Evolutionary conservation across 805 yeast genomes (phyloP).

Genomic region (Sugiyamaella lignohabitans): DNA sequence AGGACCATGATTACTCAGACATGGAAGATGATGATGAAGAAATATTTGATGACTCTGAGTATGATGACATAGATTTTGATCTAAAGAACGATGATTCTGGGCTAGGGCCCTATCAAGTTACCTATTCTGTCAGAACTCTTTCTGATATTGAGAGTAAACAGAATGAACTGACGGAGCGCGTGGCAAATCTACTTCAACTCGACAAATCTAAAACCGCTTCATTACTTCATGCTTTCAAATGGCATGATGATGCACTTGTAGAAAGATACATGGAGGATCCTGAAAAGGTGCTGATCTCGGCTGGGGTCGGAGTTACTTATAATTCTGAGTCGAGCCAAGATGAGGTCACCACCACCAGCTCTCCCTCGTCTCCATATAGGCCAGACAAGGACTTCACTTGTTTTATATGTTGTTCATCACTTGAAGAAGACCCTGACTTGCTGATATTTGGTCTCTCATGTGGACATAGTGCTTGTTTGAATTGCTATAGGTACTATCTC

Average conservation of each 20-base stretch:
- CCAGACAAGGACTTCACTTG: slow-evolving; percentile 40
- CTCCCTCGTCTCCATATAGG: neutral
- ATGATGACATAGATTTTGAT: slow-evolving; percentile 9
- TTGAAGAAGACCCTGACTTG: slow-evolving; percentile 38
- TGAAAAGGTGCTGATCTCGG: slow-evolving; percentile 30
- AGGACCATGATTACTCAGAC: neutral
- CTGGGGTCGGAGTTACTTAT: slow-evolving; percentile 24
- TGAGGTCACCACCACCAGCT: slow-evolving; percentile 1
- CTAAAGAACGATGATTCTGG: slow-evolving; percentile 17
- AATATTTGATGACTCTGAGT: slow-evolving; percentile 6
- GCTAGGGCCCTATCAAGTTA: slow-evolving; percentile 14
- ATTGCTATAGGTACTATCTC: slow-evolving; percentile 62
- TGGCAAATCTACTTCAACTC: slow-evolving; percentile 35
- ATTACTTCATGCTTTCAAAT: slow-evolving; percentile 43
- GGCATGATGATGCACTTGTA: slow-evolving; percentile 54
- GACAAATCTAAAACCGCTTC: slow-evolving; percentile 37
- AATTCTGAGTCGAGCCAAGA: slow-evolving; percentile 1
- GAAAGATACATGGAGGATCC: slow-evolving; percentile 49
- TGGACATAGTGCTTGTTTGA: slow-evolving; percentile 60
- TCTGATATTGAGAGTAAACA: slow-evolving; percentile 27
- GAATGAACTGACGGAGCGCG: slow-evolving; percentile 31
- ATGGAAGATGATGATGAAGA: slow-evolving; percentile 1
- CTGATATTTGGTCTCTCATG: slow-evolving; percentile 53
- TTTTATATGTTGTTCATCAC: slow-evolving; percentile 63
- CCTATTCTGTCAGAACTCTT: slow-evolving; percentile 18